These are phyloP conservation scores for Flaveria ramosissima DNA, from an alignment of 129 eudicot species.

Conservation along the genomic window DNA sequence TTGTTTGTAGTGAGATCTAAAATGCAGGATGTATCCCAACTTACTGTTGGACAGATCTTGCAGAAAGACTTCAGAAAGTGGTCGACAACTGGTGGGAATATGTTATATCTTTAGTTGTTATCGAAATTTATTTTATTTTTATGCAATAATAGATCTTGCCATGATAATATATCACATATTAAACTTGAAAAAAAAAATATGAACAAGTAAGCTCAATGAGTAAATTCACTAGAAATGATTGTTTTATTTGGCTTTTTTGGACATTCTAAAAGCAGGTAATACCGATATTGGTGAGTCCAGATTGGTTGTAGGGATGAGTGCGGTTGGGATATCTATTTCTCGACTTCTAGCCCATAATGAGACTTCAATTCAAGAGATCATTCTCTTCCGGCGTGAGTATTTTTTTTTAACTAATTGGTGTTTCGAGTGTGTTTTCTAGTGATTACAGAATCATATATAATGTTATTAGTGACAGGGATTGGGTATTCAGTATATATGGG, in stretches of 20 bases:
- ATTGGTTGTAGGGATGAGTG: slow-evolving; percentile 58
- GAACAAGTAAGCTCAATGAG: neutral
- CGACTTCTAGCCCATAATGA: slow-evolving; percentile 57
- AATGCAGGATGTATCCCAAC: slow-evolving; percentile 46
- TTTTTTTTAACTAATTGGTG: neutral
- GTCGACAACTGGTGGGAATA: slow-evolving; percentile 52
- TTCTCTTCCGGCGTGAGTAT: slow-evolving; percentile 61
- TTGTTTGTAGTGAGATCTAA: slow-evolving; percentile 57
- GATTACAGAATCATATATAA: neutral
- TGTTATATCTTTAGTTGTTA: slow-evolving; percentile 15
- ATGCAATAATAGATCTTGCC: neutral
- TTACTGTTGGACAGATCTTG: slow-evolving; percentile 60
- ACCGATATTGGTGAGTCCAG: slow-evolving; percentile 39
- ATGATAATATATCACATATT: neutral
- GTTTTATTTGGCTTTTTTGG: neutral
- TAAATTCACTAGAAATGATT: neutral
- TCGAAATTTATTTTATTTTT: neutral
- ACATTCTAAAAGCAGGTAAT: slow-evolving; percentile 43
- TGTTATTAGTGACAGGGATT: neutral
- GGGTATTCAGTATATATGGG: neutral
- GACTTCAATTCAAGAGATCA: slow-evolving; percentile 52
- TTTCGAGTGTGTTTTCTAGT: neutral
- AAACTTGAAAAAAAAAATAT: neutral
- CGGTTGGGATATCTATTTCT: slow-evolving; percentile 53
- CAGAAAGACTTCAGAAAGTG: slow-evolving; percentile 63